phyloP scores from a whole-genome alignment of 129 eudicot genomes.

The Mikania micrantha region DNA sequence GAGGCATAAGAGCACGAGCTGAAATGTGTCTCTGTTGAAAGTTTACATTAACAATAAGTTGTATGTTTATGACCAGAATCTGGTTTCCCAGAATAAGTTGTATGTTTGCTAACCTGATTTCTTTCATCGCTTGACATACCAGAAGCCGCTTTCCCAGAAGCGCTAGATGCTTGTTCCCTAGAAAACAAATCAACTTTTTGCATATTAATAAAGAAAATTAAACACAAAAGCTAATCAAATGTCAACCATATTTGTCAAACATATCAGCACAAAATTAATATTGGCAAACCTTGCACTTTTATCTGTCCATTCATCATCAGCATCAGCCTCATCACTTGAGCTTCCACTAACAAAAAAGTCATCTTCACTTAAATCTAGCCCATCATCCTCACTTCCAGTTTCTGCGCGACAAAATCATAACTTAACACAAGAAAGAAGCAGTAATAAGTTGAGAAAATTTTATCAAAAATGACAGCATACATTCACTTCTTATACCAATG shows the following conservation, averaged over 20 bases:
- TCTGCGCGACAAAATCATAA: slow-evolving; percentile 34
- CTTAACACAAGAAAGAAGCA: background rate
- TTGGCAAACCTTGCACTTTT: slow-evolving; percentile 71
- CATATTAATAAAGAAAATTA: background rate
- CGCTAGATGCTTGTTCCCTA: slow-evolving; percentile 97
- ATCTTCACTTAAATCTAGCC: slow-evolving; percentile 78
- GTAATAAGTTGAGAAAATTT: background rate
- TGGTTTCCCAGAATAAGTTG: too few relatives aligned
- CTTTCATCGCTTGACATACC: slow-evolving; percentile 91
- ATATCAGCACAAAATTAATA: background rate
- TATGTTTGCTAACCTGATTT: too few relatives aligned
- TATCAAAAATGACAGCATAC: background rate
- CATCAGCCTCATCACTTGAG: slow-evolving; percentile 95
- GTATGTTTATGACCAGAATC: background rate
- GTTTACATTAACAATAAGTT: background rate
- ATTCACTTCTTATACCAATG: too few relatives aligned
- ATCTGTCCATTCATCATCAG: slow-evolving; percentile 92
- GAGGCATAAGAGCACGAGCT: slow-evolving; percentile 87
- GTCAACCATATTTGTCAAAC: background rate
- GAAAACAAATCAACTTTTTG: background rate
- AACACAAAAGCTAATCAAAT: background rate
- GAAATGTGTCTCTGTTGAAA: slow-evolving; percentile 54
- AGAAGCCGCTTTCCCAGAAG: slow-evolving; percentile 87
- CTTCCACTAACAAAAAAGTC: slow-evolving; percentile 76
- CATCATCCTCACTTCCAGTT: slow-evolving; percentile 97